Conservation (phyloP, 2,329 filamentous ascomycete genomes). For the Capronia coronata region DNA sequence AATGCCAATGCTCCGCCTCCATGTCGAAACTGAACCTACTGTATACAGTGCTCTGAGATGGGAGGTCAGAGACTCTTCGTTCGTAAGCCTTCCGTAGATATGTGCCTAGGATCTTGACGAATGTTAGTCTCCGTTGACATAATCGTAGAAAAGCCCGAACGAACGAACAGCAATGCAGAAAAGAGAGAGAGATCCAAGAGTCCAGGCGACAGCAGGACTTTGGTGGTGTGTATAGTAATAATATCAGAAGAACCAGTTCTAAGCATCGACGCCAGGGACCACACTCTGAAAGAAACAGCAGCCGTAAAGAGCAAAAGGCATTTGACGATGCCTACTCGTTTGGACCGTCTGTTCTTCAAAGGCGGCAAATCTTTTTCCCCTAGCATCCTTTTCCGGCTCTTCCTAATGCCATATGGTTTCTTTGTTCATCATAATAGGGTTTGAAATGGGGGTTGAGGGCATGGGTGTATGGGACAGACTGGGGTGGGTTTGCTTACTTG, state of each 20-base stretch:
- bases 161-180: too few relatives aligned
- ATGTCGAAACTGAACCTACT: too few relatives aligned
- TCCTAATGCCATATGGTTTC: slow-evolving; percentile 31
- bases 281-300: not conserved
- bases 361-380: not conserved
- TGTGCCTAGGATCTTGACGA: too few relatives aligned
- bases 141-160: too few relatives aligned
- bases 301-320: slow-evolving; percentile 7
- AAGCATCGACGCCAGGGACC: slow-evolving; percentile 28
- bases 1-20: too few relatives aligned
- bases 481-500: not conserved
- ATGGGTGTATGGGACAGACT: not conserved
- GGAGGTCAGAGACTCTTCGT: too few relatives aligned
- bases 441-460: not conserved
- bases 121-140: too few relatives aligned
- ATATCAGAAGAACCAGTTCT: slow-evolving; percentile 29
- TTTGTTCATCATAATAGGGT: slow-evolving; percentile 26
- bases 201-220: too few relatives aligned
- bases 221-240: not conserved
- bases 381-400: slow-evolving; percentile 31
- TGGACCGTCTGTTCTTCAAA: not conserved
- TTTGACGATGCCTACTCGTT: slow-evolving; percentile 27
- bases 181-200: too few relatives aligned
- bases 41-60: too few relatives aligned
- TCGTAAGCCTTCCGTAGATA: too few relatives aligned